These are phyloP conservation scores for Suzukiozyma palmioleophila DNA, from an alignment of 1,139 yeast species.

Conservation along the genomic window DNA sequence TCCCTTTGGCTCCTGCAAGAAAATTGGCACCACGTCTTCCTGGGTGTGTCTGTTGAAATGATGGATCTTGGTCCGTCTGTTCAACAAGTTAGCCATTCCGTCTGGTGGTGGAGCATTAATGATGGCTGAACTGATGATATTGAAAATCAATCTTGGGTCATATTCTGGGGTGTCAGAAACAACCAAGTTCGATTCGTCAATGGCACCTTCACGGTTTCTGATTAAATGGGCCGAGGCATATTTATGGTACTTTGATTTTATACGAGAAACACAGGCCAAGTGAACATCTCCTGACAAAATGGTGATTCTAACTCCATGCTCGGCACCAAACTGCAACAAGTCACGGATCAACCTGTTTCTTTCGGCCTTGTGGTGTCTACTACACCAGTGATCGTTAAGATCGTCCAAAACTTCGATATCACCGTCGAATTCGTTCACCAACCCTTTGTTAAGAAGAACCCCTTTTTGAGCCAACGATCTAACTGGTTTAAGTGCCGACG, in stretches of 20 bases:
- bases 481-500: slow-evolving; percentile 59
- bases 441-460: slow-evolving; percentile 51
- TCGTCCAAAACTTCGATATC: slow-evolving; percentile 87
- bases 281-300: slow-evolving; percentile 93
- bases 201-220: slow-evolving; percentile 13
- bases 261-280: slow-evolving; percentile 76
- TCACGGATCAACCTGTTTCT: slow-evolving; percentile 58
- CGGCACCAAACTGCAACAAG: slow-evolving; percentile 60
- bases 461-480: slow-evolving; percentile 68
- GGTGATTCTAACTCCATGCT: slow-evolving; percentile 67
- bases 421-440: slow-evolving; percentile 89
- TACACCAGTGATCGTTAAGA: slow-evolving; percentile 95
- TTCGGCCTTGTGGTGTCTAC: slow-evolving; percentile 74
- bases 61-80: slow-evolving; percentile 66
- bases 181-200: slow-evolving; percentile 32
- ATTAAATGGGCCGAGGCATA: slow-evolving; percentile 33
- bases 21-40: slow-evolving; percentile 78
- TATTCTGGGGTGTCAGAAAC: slow-evolving; percentile 50
- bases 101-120: slow-evolving; percentile 91
- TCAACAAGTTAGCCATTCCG: slow-evolving; percentile 67
- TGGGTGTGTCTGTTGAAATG: slow-evolving; percentile 59
- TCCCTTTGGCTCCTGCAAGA: slow-evolving; percentile 60
- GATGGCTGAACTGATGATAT: slow-evolving; percentile 84
- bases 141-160: slow-evolving; percentile 77
- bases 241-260: slow-evolving; percentile 55